Percentiles rank a stretch among this genome's conserved stretches.
phyloP scores from a whole-genome alignment of 768 basidiomycete genomes.

The Myochromella boudieri region DNA sequence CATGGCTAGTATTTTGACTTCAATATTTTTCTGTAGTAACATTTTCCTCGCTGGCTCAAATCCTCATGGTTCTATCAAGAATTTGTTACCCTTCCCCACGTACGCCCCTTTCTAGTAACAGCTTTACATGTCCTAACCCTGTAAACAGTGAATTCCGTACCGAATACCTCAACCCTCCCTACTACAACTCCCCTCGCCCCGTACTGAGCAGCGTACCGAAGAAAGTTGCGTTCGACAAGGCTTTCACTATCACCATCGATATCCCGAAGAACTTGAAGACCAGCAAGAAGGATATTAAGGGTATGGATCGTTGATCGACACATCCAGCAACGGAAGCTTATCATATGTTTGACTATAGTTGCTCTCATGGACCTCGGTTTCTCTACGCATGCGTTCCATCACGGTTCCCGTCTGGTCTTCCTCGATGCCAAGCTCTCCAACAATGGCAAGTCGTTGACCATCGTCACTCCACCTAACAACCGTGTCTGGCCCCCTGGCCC shows the following conservation, averaged over 20 bases:
- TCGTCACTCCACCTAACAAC: constrained; percentile 35
- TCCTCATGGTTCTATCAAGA: constrained; percentile 28
- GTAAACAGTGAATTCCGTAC: constrained; percentile 38
- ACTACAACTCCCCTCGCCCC: constrained; percentile 34
- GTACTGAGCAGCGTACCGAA: constrained; percentile 32
- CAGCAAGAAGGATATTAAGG: background rate
- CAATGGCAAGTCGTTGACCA: constrained; percentile 31
- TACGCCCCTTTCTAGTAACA: constrained; percentile 16
- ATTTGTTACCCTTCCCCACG: background rate
- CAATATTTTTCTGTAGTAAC: background rate
- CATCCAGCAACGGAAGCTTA: background rate
- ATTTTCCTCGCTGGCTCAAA: constrained; percentile 42
- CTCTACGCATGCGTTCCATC: constrained; percentile 33
- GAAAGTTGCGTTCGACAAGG: constrained; percentile 33
- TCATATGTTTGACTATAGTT: constrained; percentile 25
- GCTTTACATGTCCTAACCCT: constrained; percentile 1
- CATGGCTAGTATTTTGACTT: constrained; percentile 17
- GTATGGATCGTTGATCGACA: constrained; percentile 8
- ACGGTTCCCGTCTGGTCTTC: constrained; percentile 34
- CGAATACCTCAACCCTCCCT: constrained; percentile 41
- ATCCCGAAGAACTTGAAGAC: constrained; percentile 23
- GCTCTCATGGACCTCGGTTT: constrained; percentile 41
- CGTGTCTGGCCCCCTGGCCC: constrained; percentile 39
- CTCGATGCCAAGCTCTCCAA: constrained; percentile 30
- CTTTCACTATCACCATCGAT: constrained; percentile 29